Evolutionary conservation across 768 basidiomycete genomes (phyloP).

Genomic region (Tricholoma terreum): DNA sequence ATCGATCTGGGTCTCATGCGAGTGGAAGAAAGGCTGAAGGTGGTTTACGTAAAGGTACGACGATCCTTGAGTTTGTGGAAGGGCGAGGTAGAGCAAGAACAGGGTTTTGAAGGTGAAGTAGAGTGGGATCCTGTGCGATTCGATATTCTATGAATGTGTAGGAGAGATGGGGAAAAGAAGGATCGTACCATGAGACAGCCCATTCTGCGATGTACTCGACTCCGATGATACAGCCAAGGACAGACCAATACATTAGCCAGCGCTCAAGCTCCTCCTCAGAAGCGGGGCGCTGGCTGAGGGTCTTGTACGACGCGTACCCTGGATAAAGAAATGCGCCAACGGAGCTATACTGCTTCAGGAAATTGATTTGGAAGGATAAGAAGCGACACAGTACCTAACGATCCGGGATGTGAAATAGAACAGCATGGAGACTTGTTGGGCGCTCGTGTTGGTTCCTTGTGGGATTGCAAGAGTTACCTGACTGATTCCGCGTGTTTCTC

Average conservation of each 20-base stretch:
- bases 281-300: slow-evolving; percentile 81
- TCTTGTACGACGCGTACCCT: slow-evolving; percentile 95
- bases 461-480: background rate
- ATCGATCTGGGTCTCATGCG: slow-evolving; percentile 86
- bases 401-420: slow-evolving; percentile 49
- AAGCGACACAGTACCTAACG: slow-evolving; percentile 35
- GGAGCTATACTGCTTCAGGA: slow-evolving; percentile 42
- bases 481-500: slow-evolving; percentile 4
- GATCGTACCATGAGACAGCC: slow-evolving; percentile 72
- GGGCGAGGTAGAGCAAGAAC: slow-evolving; percentile 85
- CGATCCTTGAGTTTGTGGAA: slow-evolving; percentile 87
- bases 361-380: background rate
- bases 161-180: slow-evolving; percentile 22
- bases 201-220: slow-evolving; percentile 86
- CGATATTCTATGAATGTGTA: no score
- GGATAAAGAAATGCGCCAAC: slow-evolving; percentile 83
- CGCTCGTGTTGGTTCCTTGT: background rate
- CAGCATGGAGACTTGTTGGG: slow-evolving; percentile 30
- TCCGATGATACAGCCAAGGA: slow-evolving; percentile 76
- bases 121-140: slow-evolving; percentile 74
- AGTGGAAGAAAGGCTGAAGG: slow-evolving; percentile 78
- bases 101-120: slow-evolving; percentile 80
- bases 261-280: slow-evolving; percentile 83
- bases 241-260: slow-evolving; percentile 99
- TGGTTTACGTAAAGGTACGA: slow-evolving; percentile 79